phyloP scores from a whole-genome alignment of 495 filamentous ascomycete genomes.

The Haplographium delicatum region DNA sequence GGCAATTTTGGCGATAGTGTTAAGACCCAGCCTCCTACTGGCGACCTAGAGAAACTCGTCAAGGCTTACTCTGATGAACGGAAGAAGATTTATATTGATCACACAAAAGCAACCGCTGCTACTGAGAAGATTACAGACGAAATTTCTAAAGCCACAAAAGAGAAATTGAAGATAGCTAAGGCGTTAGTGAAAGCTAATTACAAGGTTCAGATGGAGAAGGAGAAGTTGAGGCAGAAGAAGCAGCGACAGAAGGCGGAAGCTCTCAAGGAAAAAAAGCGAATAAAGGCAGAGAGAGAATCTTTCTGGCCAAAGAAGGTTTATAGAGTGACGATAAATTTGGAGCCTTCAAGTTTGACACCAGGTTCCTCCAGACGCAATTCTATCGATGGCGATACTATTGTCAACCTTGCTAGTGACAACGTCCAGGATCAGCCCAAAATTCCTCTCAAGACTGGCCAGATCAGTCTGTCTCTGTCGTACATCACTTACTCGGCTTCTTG shows the following conservation, averaged over 20 bases:
- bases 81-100: constrained; percentile 38
- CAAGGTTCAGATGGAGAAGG: constrained; percentile 33
- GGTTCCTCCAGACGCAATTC: constrained; percentile 51
- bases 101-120: constrained; percentile 28
- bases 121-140: constrained; percentile 35
- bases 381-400: constrained; percentile 35
- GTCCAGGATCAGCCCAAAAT: constrained; percentile 19
- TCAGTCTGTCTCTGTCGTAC: constrained; percentile 56
- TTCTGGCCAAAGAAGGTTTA: constrained; percentile 58
- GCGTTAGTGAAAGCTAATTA: constrained; percentile 32
- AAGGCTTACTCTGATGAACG: constrained; percentile 44
- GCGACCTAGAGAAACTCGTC: constrained; percentile 32
- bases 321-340: constrained; percentile 52
- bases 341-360: constrained; percentile 45
- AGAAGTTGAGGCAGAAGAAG: constrained; percentile 36
- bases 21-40: constrained; percentile 25
- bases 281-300: constrained; percentile 43
- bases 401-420: constrained; percentile 20
- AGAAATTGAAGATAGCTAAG: constrained; percentile 26
- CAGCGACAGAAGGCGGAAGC: constrained; percentile 37
- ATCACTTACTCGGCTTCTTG: constrained; percentile 58
- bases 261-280: constrained; percentile 41
- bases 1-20: constrained; percentile 39
- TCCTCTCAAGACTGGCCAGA: constrained; percentile 14
- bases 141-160: constrained; percentile 28